These are phyloP conservation scores for Pulveroboletus sp. DNA, from an alignment of 768 basidiomycete genomes.

Conservation along the genomic window DNA sequence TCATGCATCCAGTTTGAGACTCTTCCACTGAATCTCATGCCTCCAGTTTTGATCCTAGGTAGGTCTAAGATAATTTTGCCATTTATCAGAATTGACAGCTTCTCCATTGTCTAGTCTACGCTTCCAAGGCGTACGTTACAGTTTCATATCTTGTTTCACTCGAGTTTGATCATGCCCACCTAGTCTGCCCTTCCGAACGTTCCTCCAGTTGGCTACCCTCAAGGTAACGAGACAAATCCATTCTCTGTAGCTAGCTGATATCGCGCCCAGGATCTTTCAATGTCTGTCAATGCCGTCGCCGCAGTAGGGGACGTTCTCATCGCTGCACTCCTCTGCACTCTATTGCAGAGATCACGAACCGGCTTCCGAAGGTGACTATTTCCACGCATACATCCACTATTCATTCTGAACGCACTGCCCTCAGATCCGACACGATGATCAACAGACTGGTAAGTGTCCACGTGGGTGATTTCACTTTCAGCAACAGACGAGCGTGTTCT, in stretches of 20 bases:
- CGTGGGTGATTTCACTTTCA: neutral
- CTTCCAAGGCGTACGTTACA: slow-evolving; percentile 34
- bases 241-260: neutral
- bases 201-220: slow-evolving; percentile 42
- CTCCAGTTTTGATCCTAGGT: slow-evolving; percentile 36
- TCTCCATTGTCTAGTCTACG: slow-evolving; percentile 31
- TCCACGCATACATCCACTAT: neutral
- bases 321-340: slow-evolving; percentile 41
- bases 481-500: neutral
- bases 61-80: slow-evolving; percentile 7
- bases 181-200: slow-evolving; percentile 44
- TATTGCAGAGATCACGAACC: slow-evolving; percentile 50
- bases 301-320: slow-evolving; percentile 53
- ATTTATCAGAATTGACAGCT: slow-evolving; percentile 4
- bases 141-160: neutral
- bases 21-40: slow-evolving; percentile 7
- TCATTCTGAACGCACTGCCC: neutral
- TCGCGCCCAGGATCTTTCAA: slow-evolving; percentile 37
- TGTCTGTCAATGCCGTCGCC: slow-evolving; percentile 55
- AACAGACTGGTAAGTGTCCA: slow-evolving; percentile 37
- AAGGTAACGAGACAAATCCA: slow-evolving; percentile 34
- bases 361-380: slow-evolving; percentile 44
- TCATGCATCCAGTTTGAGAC: no score
- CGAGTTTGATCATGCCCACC: slow-evolving; percentile 4
- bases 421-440: slow-evolving; percentile 52